These are phyloP conservation scores for Maudiozyma serrabonitensis DNA, from an alignment of 805 yeast genomes.

Conservation along the genomic window DNA sequence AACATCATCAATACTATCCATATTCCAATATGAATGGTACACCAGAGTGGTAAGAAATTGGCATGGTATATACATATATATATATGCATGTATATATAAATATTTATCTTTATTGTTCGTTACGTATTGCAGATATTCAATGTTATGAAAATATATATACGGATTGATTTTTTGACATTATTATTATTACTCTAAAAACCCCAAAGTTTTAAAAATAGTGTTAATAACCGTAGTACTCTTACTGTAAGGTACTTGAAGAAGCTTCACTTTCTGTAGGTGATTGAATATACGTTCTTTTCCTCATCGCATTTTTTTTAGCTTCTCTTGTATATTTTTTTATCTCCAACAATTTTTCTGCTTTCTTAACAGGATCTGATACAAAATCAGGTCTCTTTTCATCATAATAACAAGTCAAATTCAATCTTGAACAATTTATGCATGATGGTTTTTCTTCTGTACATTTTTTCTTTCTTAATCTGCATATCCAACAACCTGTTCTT, in stretches of 20 bases:
- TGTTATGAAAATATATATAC: no score
- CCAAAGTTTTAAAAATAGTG: no score
- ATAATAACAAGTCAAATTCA: conserved; percentile 52
- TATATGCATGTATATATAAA: neutral
- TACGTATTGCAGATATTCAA: no score
- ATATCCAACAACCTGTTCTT: conserved; percentile 69
- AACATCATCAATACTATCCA: neutral
- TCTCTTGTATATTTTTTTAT: conserved; percentile 39
- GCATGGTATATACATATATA: neutral
- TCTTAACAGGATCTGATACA: conserved; percentile 36
- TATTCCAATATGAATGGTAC: neutral
- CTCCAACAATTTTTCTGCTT: conserved; percentile 39
- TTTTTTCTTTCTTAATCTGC: conserved; percentile 61
- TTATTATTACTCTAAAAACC: neutral
- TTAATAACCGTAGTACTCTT: neutral
- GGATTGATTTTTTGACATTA: neutral
- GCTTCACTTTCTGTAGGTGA: neutral
- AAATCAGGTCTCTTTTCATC: conserved; percentile 42
- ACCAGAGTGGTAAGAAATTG: neutral
- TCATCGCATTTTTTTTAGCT: conserved; percentile 32
- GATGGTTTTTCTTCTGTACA: conserved; percentile 58
- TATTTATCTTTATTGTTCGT: neutral
- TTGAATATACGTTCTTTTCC: conserved; percentile 10
- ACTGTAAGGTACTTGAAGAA: neutral
- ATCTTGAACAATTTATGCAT: conserved; percentile 48